Evolutionary conservation across 2,329 filamentous ascomycete genomes (phyloP), one percentile per base, ranked within the genome.

Genomic region (Neofusicoccum ribis): DNA sequence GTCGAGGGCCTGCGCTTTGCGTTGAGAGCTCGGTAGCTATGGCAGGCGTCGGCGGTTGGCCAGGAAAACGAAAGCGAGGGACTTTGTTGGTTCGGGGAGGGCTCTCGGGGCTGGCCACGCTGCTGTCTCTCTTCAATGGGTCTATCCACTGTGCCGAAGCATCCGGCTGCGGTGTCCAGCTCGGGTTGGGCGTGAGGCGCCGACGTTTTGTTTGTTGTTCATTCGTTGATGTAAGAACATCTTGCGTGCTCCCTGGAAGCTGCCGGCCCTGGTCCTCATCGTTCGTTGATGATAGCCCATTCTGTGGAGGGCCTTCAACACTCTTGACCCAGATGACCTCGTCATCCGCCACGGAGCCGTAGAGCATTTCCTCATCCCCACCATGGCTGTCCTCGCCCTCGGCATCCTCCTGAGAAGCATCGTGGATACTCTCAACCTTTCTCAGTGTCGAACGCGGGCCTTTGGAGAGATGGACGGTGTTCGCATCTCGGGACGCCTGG

Each of bases 401-500:
- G 23, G 15, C 63, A 51, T 34, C 49, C 7, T 69, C 70, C 54
- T 74, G 72, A 3, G 71, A 72, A 5, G 62, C 63, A 23, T 72
- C 72, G 12, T 77, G 71, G 51, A 78, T 78, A 52, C 74, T 77
- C 54, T 78, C 76, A 2, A 74, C 69, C 31, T 70, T 69, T n/a
- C 69, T 67, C 2, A 74, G 56, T 36, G 66, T 71, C 5, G 34
- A 70, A 41, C 69, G 71, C 8, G 68, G 62, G 31, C 15, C 6
- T 67, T 65, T 6, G 52, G 46, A 34, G 46, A 34, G 36, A 27
- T 14, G 14, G 1, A 37, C 27, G 58, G 31, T 43, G 64, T 51
- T 43, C 3, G 5, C 41, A 27, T 12, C 41, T 12, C 17, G 15
- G 54, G 41, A 4, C 15, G 41, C 4, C 15, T 15, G 41, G 11